Evolutionary conservation across 306 rosid genomes (phyloP).

Genomic region (Begonia fuchsioides): DNA sequence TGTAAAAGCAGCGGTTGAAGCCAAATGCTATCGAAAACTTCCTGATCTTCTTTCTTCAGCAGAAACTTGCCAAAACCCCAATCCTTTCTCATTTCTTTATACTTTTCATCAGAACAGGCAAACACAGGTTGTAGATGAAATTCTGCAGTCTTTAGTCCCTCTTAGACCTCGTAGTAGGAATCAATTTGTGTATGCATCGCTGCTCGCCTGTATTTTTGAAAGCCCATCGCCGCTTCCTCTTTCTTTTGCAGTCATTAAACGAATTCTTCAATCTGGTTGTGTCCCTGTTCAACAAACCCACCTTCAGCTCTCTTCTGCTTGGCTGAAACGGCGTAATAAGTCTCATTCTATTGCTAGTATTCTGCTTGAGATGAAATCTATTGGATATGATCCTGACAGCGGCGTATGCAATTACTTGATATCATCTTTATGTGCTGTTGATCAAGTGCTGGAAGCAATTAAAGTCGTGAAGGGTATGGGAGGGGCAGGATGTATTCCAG

Average conservation of each 20-base stretch:
- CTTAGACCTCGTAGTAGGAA: slow-evolving; percentile 45
- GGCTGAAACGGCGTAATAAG: slow-evolving; percentile 29
- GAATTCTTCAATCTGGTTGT: slow-evolving; percentile 49
- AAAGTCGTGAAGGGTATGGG: slow-evolving; percentile 51
- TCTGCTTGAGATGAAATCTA: slow-evolving; percentile 48
- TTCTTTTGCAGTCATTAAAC: slow-evolving; percentile 44
- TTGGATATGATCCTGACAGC: slow-evolving; percentile 53
- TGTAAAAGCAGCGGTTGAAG: slow-evolving; percentile 34
- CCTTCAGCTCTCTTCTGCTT: slow-evolving; percentile 51
- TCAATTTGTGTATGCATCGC: slow-evolving; percentile 30
- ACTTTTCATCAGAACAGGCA: slow-evolving; percentile 28
- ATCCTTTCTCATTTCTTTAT: slow-evolving; percentile 61
- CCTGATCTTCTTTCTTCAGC: slow-evolving; percentile 32
- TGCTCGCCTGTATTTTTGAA: slow-evolving; percentile 43
- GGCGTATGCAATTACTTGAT: slow-evolving; percentile 50
- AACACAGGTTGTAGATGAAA: slow-evolving; percentile 47
- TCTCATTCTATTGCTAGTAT: slow-evolving; percentile 28
- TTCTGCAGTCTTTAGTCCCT: slow-evolving; percentile 54
- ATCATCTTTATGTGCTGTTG: slow-evolving; percentile 36
- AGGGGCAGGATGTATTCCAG: slow-evolving; percentile 62
- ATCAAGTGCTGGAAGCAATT: slow-evolving; percentile 35
- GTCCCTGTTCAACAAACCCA: slow-evolving; percentile 47
- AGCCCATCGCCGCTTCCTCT: slow-evolving; percentile 49
- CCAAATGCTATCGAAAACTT: slow-evolving; percentile 44
- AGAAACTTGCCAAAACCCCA: slow-evolving; percentile 34